Evolutionary conservation across 163 green algal genomes (phyloP).

Genomic region (Chloromonas sp.): DNA sequence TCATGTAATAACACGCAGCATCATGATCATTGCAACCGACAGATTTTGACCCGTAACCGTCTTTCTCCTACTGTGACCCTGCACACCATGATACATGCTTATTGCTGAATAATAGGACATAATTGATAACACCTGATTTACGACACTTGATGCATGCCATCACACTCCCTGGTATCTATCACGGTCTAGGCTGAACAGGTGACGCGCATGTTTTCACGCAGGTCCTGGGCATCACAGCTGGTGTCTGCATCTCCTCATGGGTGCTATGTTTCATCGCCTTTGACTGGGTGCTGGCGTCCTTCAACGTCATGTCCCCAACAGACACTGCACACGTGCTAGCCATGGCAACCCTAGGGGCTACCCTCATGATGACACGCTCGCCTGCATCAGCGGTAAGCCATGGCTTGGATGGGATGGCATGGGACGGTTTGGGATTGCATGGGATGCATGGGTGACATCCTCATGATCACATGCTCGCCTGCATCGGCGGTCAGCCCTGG

Average conservation of each 20-base stretch:
- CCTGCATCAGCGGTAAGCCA: constrained; percentile 69
- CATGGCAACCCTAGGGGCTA: constrained; percentile 60
- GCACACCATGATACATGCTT: too few species aligned
- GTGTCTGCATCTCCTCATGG: constrained; percentile 37
- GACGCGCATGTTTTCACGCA: constrained; percentile 5
- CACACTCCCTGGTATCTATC: too few species aligned
- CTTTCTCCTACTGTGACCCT: too few species aligned
- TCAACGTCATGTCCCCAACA: constrained; percentile 6
- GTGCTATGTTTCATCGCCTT: constrained; percentile 28
- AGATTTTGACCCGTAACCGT: too few species aligned
- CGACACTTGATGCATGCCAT: too few species aligned
- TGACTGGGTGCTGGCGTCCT: constrained; percentile 15
- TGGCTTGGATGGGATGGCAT: too few species aligned
- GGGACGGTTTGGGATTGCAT: too few species aligned
- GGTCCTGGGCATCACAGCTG: constrained; percentile 44
- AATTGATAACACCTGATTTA: too few species aligned
- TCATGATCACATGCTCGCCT: constrained; percentile 81
- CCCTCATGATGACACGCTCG: constrained; percentile 77
- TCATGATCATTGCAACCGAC: too few species aligned
- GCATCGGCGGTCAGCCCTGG: constrained; percentile 60
- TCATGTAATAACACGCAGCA: too few species aligned
- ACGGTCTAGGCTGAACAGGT: too few species aligned
- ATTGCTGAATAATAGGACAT: too few species aligned
- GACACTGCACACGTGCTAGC: constrained; percentile 28
- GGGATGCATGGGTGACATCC: background rate